Evolutionary conservation across 192 early-diverging fungal genomes (phyloP), one percentile per base, ranked within the genome.

Genomic region (Dissophora globulifera): DNA sequence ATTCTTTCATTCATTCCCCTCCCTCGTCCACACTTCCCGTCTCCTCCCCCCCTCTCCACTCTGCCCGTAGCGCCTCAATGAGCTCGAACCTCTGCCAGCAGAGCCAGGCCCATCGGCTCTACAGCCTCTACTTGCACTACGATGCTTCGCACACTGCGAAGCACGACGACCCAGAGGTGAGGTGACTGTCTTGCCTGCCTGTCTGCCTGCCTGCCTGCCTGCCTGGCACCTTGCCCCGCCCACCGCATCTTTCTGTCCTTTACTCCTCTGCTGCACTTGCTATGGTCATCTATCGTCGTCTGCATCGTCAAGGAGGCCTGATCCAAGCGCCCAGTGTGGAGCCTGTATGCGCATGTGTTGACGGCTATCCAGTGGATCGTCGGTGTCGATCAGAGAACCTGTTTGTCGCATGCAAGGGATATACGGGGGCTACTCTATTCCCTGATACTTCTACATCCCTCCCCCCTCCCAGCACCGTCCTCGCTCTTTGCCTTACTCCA

Each of bases 131-230:
- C 64, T 40, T 76, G 63, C 63, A 65, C 30, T 76, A 76, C n/a
- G 72, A 76, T 40, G 72, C 72, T 8, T 76, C 72, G 0, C 72
- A 76, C 35, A 19, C 72, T 32, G 51, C 72, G n/a, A 76, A 76
- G 64, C 72, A 76, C 35, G 72, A 76, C 9, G 72, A 76, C 58
- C 72, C 72, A 65, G 72, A 76, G 72, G 72, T 76, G 72, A 65
- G 58, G 70, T 55, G 62, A 67, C 58, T 67, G 72, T 46, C 64
- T 62, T 41, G 10, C 33, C 4, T 33, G 2, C 10, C 19, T 63
- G n/a, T 53, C 11, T 15, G 29, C 19, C 45, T 25, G 38, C 20
- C 35, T 11, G n/a, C 31, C 49, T 33, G 17, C 16, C 40, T 40
- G 12, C 12, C 10, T 55, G 32, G 6, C 27, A 19, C 20, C n/a